Evolutionary conservation across 1,284 basidiomycete genomes (phyloP).

Genomic region (Pseudozyma sp.): DNA sequence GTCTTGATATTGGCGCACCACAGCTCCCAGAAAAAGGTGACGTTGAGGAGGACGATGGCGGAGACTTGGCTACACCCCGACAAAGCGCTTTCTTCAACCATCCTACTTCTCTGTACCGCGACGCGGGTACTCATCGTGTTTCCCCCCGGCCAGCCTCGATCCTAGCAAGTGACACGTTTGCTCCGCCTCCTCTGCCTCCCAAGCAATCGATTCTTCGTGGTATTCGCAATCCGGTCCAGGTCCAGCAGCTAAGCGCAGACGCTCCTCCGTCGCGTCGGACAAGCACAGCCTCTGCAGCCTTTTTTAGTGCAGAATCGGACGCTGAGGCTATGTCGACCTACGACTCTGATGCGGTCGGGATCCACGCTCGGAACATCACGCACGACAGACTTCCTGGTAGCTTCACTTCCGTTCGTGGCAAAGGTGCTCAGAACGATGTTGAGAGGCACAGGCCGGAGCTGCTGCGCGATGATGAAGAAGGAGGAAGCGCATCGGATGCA

Average conservation of each 20-base stretch:
- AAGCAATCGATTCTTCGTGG: conserved; percentile 21
- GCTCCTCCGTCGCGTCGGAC: conserved; percentile 19
- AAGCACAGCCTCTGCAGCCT: conserved; percentile 40
- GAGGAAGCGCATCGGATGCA: conserved; percentile 35
- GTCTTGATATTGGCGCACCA: neutral
- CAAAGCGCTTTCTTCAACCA: conserved; percentile 18
- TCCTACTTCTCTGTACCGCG: conserved; percentile 31
- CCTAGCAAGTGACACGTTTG: conserved; percentile 52
- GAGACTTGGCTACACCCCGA: conserved; percentile 8
- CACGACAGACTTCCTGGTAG: conserved; percentile 16
- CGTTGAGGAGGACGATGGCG: neutral
- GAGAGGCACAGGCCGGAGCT: conserved; percentile 55
- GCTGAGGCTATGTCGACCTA: conserved; percentile 32
- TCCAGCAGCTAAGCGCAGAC: neutral
- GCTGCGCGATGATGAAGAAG: conserved; percentile 23
- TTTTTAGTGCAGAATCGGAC: conserved; percentile 49
- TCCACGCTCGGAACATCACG: conserved; percentile 16
- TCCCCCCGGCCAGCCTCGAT: conserved; percentile 20
- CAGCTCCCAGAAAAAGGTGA: neutral
- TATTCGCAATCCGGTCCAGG: neutral
- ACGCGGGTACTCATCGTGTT: conserved; percentile 11
- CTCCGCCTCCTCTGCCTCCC: conserved; percentile 54
- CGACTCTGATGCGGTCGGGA: conserved; percentile 34
- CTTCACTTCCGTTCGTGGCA: conserved; percentile 22
- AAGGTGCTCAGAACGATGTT: neutral